Evolutionary conservation across 768 basidiomycete species (phyloP).

Genomic region (Suillus subaureus): DNA sequence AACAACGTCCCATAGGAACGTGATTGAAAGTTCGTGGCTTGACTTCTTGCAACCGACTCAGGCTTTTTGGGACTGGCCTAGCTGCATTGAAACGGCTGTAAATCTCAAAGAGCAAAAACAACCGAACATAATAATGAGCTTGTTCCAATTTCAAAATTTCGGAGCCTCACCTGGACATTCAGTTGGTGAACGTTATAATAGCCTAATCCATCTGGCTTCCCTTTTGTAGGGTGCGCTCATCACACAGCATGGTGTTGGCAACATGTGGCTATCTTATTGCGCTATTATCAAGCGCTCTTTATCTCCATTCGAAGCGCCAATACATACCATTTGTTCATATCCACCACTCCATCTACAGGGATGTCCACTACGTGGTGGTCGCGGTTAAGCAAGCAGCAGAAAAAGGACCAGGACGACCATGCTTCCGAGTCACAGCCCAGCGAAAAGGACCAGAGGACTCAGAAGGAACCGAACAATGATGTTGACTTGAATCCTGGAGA

Average conservation of each 20-base stretch:
- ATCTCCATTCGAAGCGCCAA: neutral
- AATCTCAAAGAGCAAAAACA: too few species aligned
- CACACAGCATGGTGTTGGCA: neutral
- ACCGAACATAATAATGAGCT: too few species aligned
- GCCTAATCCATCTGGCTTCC: neutral
- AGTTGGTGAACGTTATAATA: neutral
- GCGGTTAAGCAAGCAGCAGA: conserved; percentile 6
- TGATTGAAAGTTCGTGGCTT: too few species aligned
- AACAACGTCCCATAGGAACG: too few species aligned
- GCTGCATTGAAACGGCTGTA: too few species aligned
- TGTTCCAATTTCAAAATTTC: neutral
- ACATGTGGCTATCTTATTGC: neutral
- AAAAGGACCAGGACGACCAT: neutral
- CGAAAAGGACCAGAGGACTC: conserved; percentile 1
- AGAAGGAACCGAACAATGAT: conserved; percentile 10
- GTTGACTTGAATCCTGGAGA: conserved; percentile 42
- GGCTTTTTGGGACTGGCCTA: too few species aligned
- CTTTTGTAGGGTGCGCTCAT: neutral
- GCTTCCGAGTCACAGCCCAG: conserved; percentile 1
- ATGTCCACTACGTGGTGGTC: conserved; percentile 15
- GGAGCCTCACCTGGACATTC: neutral
- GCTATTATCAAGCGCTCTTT: neutral
- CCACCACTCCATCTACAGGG: neutral
- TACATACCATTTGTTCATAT: too few species aligned
- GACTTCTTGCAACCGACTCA: too few species aligned